These are phyloP conservation scores for Adiantum capillusveneris DNA, from an alignment of 75 land plant species.

Conservation along the genomic window DNA sequence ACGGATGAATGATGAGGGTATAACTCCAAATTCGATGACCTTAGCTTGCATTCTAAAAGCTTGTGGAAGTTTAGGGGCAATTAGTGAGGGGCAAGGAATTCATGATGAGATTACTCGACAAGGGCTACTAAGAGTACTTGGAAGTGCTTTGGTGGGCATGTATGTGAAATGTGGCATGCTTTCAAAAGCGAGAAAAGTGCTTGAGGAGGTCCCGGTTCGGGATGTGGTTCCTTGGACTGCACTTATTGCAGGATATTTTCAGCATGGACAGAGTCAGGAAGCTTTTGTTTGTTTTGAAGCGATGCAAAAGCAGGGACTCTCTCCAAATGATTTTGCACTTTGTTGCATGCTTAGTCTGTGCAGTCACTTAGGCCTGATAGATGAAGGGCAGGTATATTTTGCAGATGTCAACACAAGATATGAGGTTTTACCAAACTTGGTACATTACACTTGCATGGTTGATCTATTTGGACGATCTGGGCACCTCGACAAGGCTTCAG, in stretches of 20 bases:
- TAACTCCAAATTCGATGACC: constrained; percentile 21
- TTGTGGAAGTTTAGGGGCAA: constrained; percentile 23
- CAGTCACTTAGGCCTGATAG: constrained; percentile 15
- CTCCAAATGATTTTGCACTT: constrained; percentile 22
- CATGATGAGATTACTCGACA: constrained; percentile 25
- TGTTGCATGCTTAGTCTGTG: constrained; percentile 28
- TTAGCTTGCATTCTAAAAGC: constrained; percentile 21
- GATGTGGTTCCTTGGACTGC: constrained; percentile 38
- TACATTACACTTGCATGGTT: constrained; percentile 32
- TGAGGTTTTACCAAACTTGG: constrained; percentile 29
- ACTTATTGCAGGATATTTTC: constrained; percentile 27
- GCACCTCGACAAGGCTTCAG: constrained; percentile 17
- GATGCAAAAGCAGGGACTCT: constrained; percentile 23
- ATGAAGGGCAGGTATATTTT: constrained; percentile 19
- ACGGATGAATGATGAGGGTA: constrained; percentile 1
- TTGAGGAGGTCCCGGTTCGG: constrained; percentile 16
- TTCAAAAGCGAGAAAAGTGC: constrained; percentile 28
- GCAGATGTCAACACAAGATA: not conserved
- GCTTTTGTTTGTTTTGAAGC: constrained; percentile 18
- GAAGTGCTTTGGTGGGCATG: constrained; percentile 39
- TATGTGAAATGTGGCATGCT: constrained; percentile 34
- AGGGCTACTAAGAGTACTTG: constrained; percentile 18
- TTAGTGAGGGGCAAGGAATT: constrained; percentile 35
- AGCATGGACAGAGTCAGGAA: constrained; percentile 17
- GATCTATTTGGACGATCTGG: constrained; percentile 43